Evolutionary conservation across 768 basidiomycete species (phyloP).

Genomic region (Kwoniella mangroviensis): DNA sequence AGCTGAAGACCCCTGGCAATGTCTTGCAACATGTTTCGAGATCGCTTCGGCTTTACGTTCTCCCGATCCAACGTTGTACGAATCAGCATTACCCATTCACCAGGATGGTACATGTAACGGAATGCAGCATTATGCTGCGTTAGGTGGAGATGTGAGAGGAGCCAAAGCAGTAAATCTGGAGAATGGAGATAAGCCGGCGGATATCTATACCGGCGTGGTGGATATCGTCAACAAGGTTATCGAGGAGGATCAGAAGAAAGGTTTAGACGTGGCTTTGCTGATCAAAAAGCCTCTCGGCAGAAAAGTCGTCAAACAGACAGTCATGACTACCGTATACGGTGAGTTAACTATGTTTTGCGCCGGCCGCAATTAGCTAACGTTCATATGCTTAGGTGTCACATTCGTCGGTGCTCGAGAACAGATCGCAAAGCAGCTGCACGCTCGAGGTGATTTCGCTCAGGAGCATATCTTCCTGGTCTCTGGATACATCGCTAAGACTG

Average conservation of each 20-base stretch:
- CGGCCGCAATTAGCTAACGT: background rate
- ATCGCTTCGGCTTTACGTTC: conserved; percentile 78
- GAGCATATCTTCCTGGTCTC: conserved; percentile 77
- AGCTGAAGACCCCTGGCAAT: conserved; percentile 98
- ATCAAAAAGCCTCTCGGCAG: conserved; percentile 79
- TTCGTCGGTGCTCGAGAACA: conserved; percentile 93
- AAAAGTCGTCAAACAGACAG: conserved; percentile 98
- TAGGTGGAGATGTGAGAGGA: conserved; percentile 87
- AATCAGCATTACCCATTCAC: conserved; percentile 83
- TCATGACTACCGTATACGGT: conserved; percentile 99
- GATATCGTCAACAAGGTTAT: conserved; percentile 77
- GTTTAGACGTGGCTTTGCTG: conserved; percentile 64
- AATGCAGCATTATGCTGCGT: conserved; percentile 95
- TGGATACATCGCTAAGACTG: conserved; percentile 78
- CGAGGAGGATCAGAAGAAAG: conserved; percentile 49
- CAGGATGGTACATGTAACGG: conserved; percentile 99
- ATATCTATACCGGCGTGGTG: conserved; percentile 92
- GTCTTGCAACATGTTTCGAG: conserved; percentile 89
- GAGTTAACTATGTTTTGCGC: background rate
- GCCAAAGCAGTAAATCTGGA: conserved; percentile 91
- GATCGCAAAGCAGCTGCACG: conserved; percentile 84
- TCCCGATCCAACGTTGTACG: conserved; percentile 65
- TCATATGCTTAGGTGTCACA: conserved; percentile 65
- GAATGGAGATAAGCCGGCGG: conserved; percentile 81
- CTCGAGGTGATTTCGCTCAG: conserved; percentile 70